These are phyloP conservation scores for Rubus parviflorus DNA, from an alignment of 306 rosid genomes.

Conservation along the genomic window DNA sequence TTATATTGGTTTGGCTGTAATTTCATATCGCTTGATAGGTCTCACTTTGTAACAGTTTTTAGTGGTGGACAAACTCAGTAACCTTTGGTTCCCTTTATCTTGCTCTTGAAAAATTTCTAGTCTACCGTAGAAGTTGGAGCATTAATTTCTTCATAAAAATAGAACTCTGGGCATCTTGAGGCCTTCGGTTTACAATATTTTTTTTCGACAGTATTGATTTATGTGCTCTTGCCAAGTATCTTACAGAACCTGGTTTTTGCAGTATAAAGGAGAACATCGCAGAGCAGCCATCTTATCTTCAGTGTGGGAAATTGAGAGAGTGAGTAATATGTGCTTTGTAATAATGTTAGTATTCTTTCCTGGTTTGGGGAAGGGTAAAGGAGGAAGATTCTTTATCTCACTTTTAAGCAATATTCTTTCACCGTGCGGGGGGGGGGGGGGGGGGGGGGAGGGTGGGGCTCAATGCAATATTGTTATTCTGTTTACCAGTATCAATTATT, in stretches of 20 bases:
- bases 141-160: not conserved
- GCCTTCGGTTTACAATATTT: conserved; percentile 17
- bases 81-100: not conserved
- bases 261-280: conserved; percentile 93
- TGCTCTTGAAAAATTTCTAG: not conserved
- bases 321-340: conserved; percentile 41
- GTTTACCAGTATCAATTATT: not conserved
- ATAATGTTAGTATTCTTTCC: not conserved
- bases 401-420: not conserved
- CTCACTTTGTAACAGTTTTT: not conserved
- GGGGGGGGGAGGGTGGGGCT: not conserved
- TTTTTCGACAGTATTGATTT: conserved; percentile 9
- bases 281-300: conserved; percentile 80
- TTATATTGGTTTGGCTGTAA: conserved; percentile 18
- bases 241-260: conserved; percentile 36
- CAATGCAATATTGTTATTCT: not conserved
- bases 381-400: not conserved
- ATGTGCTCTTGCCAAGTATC: not conserved
- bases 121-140: not conserved
- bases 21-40: conserved; percentile 20
- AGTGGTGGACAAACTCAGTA: conserved; percentile 5
- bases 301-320: conserved; percentile 93
- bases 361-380: not conserved
- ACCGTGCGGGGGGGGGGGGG: not conserved
- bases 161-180: conserved; percentile 22